Conservation (phyloP, 225 moss, liverwort and hornwort genomes). For the Physcomitrellopsis africana region DNA sequence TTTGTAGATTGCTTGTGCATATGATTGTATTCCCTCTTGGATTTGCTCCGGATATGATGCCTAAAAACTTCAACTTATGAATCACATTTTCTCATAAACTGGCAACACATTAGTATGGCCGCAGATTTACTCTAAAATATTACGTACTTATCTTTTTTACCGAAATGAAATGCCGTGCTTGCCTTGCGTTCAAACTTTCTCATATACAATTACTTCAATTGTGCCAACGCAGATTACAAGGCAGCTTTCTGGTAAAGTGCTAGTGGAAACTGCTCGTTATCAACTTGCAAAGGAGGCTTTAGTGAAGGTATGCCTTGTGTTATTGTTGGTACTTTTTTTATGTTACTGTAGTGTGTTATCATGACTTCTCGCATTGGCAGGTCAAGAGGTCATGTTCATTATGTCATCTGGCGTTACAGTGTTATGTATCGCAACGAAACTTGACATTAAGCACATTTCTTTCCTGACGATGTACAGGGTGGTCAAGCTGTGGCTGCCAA, state of each 20-base stretch:
- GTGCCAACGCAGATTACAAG: slow-evolving; percentile 45
- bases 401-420: neutral
- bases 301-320: slow-evolving; percentile 61
- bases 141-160: neutral
- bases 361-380: neutral
- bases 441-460: slow-evolving; percentile 7
- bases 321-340: neutral
- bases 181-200: neutral
- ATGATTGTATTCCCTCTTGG: neutral
- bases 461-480: slow-evolving; percentile 47
- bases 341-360: neutral
- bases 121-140: neutral
- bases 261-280: slow-evolving; percentile 88
- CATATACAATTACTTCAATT: neutral
- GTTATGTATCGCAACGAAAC: slow-evolving; percentile 1
- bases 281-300: slow-evolving; percentile 95
- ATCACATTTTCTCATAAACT: neutral
- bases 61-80: neutral
- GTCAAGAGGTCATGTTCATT: neutral
- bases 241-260: slow-evolving; percentile 73
- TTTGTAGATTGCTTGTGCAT: too few relatives aligned
- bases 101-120: neutral
- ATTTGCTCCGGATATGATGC: neutral
- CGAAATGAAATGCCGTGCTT: neutral
- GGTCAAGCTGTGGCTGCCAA: slow-evolving; percentile 78